phyloP scores from a whole-genome alignment of 257 asterid species.

The Solanum stenotomum region DNA sequence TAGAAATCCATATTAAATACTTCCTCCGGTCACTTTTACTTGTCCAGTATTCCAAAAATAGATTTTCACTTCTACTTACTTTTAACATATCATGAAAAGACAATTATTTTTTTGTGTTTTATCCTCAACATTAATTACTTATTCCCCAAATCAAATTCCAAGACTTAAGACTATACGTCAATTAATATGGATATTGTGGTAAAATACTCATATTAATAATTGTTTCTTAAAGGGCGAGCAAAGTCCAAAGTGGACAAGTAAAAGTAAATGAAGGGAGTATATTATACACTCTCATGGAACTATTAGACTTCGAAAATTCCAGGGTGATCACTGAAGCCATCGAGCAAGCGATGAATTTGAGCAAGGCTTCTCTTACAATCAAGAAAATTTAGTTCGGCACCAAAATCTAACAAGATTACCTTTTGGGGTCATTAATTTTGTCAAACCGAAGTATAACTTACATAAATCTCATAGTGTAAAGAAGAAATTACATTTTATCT shows the following conservation, averaged over 20 bases:
- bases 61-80: background rate
- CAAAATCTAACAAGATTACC: conserved; percentile 18
- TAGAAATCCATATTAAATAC: background rate
- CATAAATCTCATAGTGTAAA: too few species aligned
- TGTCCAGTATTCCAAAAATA: background rate
- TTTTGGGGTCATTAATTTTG: conserved; percentile 42
- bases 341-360: background rate
- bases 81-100: background rate
- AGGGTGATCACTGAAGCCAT: background rate
- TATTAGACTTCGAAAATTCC: background rate
- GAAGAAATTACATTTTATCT: too few species aligned
- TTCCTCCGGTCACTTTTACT: background rate
- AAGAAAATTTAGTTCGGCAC: background rate
- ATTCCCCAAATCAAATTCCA: background rate
- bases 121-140: background rate
- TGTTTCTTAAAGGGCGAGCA: background rate
- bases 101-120: background rate
- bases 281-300: background rate
- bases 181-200: background rate
- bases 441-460: too few species aligned
- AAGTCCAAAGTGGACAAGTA: background rate
- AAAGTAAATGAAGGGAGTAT: background rate
- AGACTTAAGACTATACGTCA: background rate
- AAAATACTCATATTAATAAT: background rate
- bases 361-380: background rate